Evolutionary conservation across 352 stramenopile species (phyloP).

Genomic region (Phytopythium sindhum): DNA sequence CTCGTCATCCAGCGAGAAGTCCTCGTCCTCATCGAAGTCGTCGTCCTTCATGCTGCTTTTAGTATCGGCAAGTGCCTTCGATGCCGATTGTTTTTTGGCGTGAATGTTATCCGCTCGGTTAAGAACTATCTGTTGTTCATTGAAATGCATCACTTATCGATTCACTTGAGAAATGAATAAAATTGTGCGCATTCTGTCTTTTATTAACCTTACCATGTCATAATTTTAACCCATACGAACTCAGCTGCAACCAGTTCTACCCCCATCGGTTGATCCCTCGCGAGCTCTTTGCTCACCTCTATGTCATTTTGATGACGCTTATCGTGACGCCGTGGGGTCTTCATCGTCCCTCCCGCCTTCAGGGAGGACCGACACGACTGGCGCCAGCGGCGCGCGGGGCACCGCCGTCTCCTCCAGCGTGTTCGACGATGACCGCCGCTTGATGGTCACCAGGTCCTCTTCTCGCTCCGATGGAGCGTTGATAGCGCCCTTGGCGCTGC

Average conservation of each 20-base stretch:
- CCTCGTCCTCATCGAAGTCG: slow-evolving; percentile 43
- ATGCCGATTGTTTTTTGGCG: no score
- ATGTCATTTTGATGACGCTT: not conserved
- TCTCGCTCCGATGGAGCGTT: not conserved
- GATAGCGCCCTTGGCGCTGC: not conserved
- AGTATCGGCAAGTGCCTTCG: no score
- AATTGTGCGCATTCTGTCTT: not conserved
- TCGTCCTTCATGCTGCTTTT: slow-evolving; percentile 19
- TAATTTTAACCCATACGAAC: not conserved
- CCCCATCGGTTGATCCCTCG: not conserved
- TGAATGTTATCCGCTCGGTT: not conserved
- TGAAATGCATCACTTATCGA: not conserved
- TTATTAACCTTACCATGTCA: not conserved
- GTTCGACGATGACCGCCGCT: slow-evolving; percentile 4
- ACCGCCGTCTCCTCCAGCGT: slow-evolving; percentile 5
- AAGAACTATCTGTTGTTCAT: not conserved
- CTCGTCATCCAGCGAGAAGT: slow-evolving; percentile 58
- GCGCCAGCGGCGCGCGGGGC: slow-evolving; percentile 2
- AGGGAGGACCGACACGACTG: not conserved
- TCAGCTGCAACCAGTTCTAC: not conserved
- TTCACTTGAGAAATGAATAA: not conserved
- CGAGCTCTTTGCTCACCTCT: not conserved
- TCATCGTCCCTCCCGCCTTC: not conserved
- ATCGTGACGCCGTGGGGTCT: not conserved
- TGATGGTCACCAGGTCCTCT: slow-evolving; percentile 7